Evolutionary conservation across 257 asterid species (phyloP).

Genomic region (Salvia rosmarinus): DNA sequence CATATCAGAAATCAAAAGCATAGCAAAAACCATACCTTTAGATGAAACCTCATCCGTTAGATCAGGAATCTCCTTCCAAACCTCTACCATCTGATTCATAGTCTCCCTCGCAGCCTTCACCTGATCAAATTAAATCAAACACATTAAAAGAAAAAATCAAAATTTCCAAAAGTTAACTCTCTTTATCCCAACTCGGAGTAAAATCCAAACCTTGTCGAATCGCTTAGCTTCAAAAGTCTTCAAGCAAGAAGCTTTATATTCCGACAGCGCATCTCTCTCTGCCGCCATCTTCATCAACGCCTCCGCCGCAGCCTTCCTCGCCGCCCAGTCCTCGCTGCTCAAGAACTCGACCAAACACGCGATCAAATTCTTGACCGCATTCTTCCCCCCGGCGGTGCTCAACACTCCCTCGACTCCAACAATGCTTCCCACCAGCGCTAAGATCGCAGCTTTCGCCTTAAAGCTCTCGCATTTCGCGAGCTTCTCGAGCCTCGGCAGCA

Average conservation of each 20-base stretch:
- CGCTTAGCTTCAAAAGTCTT: constrained; percentile 78
- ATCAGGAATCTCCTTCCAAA: constrained; percentile 68
- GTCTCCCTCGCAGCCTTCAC: constrained; percentile 68
- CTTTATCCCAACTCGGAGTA: not conserved
- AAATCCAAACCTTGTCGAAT: constrained; percentile 67
- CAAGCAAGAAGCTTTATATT: constrained; percentile 60
- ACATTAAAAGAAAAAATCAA: not conserved
- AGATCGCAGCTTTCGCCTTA: constrained; percentile 47
- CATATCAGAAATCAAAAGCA: not conserved
- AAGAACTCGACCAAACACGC: constrained; percentile 60
- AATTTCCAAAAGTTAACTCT: constrained; percentile 10
- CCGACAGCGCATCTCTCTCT: constrained; percentile 56
- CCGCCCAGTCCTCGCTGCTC: constrained; percentile 83
- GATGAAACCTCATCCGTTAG: constrained; percentile 48
- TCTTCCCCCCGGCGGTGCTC: constrained; percentile 41
- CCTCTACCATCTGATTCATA: constrained; percentile 63
- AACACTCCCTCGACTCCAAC: constrained; percentile 56
- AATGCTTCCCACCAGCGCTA: constrained; percentile 61
- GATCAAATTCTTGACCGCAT: constrained; percentile 51
- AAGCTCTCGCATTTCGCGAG: constrained; percentile 57
- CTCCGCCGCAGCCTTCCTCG: constrained; percentile 80
- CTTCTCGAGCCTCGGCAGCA: constrained; percentile 62
- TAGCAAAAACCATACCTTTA: constrained; percentile 49
- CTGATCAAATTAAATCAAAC: constrained; percentile 40
- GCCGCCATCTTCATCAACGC: constrained; percentile 57